Conservation (phyloP, 2,329 filamentous ascomycete species). For the Pseudogymnoascus sp. region DNA sequence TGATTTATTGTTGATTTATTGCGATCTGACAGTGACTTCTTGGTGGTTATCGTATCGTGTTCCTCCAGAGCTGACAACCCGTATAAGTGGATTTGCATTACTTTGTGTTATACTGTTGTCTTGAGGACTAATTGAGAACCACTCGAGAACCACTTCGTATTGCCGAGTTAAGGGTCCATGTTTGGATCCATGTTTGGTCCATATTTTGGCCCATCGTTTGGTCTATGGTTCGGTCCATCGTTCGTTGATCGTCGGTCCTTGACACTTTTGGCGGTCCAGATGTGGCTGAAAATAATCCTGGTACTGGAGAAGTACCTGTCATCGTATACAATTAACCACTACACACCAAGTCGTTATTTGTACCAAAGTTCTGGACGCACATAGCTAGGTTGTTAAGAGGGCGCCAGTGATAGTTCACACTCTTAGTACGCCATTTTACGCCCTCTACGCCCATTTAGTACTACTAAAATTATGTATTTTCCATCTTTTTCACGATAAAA, state of each 20-base stretch:
- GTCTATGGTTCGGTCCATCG: not conserved
- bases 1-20: not conserved
- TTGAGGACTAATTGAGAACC: too few species aligned
- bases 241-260: not conserved
- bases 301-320: not conserved
- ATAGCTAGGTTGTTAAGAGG: not conserved
- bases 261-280: not conserved
- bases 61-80: not conserved
- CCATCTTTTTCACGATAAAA: not conserved
- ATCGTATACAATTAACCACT: not conserved
- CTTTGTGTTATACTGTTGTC: not conserved
- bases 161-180: not conserved
- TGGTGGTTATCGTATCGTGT: not conserved
- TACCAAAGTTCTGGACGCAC: not conserved
- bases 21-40: not conserved
- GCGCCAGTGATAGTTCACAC: too few species aligned
- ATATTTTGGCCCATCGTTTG: not conserved
- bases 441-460: too few species aligned
- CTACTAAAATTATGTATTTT: too few species aligned
- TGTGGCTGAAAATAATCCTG: not conserved
- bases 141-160: not conserved
- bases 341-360: not conserved
- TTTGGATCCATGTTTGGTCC: not conserved
- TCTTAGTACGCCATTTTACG: too few species aligned
- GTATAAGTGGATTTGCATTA: constrained; percentile 5